Conservation (phyloP, 257 asterid species). For the Nicotiana attenuata region DNA sequence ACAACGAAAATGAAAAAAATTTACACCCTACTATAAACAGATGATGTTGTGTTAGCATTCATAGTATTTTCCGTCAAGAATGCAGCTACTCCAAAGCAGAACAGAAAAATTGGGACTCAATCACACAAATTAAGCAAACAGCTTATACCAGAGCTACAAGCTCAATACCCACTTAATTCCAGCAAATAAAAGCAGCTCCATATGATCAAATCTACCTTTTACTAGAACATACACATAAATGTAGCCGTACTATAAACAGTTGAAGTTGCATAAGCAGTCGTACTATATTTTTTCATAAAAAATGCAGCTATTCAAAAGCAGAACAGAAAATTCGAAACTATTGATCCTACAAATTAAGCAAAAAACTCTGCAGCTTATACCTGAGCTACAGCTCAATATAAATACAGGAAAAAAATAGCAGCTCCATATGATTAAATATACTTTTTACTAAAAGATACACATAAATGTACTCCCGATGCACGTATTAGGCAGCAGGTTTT, state of each 20-base stretch:
- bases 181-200: too few relatives aligned
- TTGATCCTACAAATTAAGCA: background rate
- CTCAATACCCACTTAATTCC: too few relatives aligned
- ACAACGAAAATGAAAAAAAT: background rate
- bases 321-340: background rate
- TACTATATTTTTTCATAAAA: too few relatives aligned
- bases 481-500: background rate
- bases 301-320: too few relatives aligned
- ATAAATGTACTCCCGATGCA: background rate
- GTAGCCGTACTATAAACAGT: too few relatives aligned
- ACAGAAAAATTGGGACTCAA: background rate
- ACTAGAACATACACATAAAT: too few relatives aligned
- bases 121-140: background rate
- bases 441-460: background rate
- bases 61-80: background rate
- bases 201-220: too few relatives aligned
- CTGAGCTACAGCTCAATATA: background rate
- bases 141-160: too few relatives aligned
- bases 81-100: background rate
- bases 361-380: background rate
- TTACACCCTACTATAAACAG: background rate
- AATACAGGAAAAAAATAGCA: background rate
- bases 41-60: background rate
- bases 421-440: background rate
- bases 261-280: too few relatives aligned